Conservation (phyloP, 208 protist genomes). For the Herpetomonas muscarum region DNA sequence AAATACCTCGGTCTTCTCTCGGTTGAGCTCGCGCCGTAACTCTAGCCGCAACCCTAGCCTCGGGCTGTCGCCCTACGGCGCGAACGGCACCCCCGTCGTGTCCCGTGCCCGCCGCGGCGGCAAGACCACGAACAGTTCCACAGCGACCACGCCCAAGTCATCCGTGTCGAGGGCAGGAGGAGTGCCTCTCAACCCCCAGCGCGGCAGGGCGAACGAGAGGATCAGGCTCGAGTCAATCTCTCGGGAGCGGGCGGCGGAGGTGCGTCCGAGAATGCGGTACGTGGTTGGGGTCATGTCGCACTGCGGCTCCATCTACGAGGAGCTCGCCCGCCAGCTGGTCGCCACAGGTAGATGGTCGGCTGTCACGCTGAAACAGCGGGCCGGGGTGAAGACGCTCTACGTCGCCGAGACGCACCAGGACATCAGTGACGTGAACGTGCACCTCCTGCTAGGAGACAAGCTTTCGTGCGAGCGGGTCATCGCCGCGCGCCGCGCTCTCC, state of each 20-base stretch:
- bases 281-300: slow-evolving; percentile 58
- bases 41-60: too few species aligned
- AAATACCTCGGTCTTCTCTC: too few species aligned
- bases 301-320: slow-evolving; percentile 72
- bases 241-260: not conserved
- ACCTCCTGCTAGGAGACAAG: slow-evolving; percentile 72
- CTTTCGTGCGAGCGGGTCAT: slow-evolving; percentile 51
- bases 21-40: too few species aligned
- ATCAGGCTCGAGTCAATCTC: too few species aligned
- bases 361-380: slow-evolving; percentile 15
- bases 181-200: too few species aligned
- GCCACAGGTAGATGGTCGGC: slow-evolving; percentile 47
- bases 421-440: slow-evolving; percentile 34
- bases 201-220: too few species aligned
- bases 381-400: slow-evolving; percentile 31
- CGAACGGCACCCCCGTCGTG: too few species aligned
- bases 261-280: slow-evolving; percentile 16
- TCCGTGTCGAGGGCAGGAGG: too few species aligned
- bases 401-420: slow-evolving; percentile 22
- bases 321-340: slow-evolving; percentile 62
- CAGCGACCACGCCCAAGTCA: too few species aligned
- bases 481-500: slow-evolving; percentile 22
- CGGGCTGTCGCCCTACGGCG: too few species aligned
- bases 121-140: too few species aligned
- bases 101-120: too few species aligned